Evolutionary conservation across 805 yeast genomes (phyloP), one percentile per base, ranked within the genome.

Genomic region (Kodamaea fukazawae): DNA sequence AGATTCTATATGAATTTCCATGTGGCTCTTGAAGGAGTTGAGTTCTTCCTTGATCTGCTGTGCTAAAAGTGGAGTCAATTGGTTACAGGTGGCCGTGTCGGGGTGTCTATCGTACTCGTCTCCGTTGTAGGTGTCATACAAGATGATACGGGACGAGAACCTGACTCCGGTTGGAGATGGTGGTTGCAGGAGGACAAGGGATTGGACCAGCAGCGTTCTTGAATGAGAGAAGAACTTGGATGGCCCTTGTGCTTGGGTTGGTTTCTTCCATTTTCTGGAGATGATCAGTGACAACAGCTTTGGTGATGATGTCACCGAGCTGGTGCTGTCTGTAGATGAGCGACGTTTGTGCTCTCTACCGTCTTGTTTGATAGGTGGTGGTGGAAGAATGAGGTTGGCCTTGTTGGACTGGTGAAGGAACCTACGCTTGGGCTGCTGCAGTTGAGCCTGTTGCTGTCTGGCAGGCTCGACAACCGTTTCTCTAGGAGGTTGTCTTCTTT

Each of bases 31-130:
- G 55, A 89, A 64, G 38, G 71, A 75, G 61, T 93, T 90, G 57
- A 91, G 68, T 61, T 91, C 98, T 28, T 83, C 85, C 62, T 82
- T 84, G 51, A 91, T 88, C 61, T 78, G 79, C 59, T 86, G 89
- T 0, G 97, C 96, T 56, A 89, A 64, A 42, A 75, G 71, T 4
- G 97, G 96, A 1, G 96, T 89, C 58, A 89, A 70, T 56, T 83
- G 88, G 61, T 90, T 88, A 64, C 97, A 91, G 2, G 97, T 89
- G 3, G 96, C 95, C 20, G 81, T 71, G 46, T 89, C 97, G 0
- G 97, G 96, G 48, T 82, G 88, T 53, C 99, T 79, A 60, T 91
- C 97, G 60, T 91, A 91, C 48, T 86, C 96, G 13, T 76, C 81
- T 27, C 81, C 81, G 43, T 82, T 76, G 60, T 84, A 88, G 0